Base-by-base conservation (phyloP, 2,329 filamentous ascomycete genomes). In the Paracoccidioides lutzii region DNA sequence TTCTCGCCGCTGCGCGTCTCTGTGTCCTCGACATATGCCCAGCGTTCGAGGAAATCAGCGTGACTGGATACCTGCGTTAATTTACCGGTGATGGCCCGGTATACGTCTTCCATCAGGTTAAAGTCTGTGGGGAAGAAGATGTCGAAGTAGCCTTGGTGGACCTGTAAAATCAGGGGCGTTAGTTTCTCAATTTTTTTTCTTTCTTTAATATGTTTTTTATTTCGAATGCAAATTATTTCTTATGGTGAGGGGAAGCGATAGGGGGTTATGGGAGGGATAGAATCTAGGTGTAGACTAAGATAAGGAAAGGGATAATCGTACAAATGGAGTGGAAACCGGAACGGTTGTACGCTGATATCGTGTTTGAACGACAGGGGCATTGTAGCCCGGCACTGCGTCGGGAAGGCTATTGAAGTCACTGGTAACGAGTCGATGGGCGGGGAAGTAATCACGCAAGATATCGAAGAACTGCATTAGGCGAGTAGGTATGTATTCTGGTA, bases 91-190 rank as follows among this genome's bases (percentile, higher is more conserved):
- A 97, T 83, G 59, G 89, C 89, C 55, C 88, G 84, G 73, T 98
- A 98, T 63, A 97, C 83, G 64, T 89, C 84, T 71, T 97, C 90
- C 72, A 93, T 85, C 62, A 95, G 85, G 59, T 81, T 78, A 68
- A 98, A 98, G 71, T 98, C 87, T 9, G 93, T 98, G 0, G 93
- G 93, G 74, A 98, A 98, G 67, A 98, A 84, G 64, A 98, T 96
- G 69, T 98, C 94, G 68, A 98, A 98, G 73, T 95, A 97, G 48
- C 93, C 94, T 75, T 98, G 94, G 69, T 97, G 90, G 50, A 96
- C 88, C 88, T 94, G 60, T 43, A 40, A 40, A 7, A n/a, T 15
- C 30, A n/a, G 33, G 53, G 22, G 22, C 2, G 22, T 22, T 22
- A 22, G 22, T 22, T 22, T 22, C n/a, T n/a, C n/a, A n/a, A n/a